These are phyloP conservation scores for Plasmodium adleri DNA, from an alignment of 169 alveolate species.

Conservation along the genomic window DNA sequence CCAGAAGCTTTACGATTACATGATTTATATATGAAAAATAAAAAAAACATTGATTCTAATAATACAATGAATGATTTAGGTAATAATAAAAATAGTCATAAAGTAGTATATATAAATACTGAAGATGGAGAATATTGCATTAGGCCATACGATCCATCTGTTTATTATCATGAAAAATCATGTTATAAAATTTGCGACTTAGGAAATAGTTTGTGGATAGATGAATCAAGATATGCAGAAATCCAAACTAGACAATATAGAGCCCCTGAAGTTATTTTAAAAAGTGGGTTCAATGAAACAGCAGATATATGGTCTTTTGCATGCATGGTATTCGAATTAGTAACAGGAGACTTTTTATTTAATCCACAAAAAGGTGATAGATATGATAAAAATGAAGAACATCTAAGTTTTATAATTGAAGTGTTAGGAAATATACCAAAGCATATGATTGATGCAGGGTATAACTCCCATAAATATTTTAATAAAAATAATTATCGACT, in stretches of 20 bases:
- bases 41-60: constrained; percentile 13
- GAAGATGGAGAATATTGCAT: constrained; percentile 78
- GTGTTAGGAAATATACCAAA: constrained; percentile 94
- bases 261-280: constrained; percentile 98
- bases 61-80: constrained; percentile 5
- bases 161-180: constrained; percentile 85
- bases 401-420: constrained; percentile 89
- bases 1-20: constrained; percentile 64
- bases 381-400: constrained; percentile 82
- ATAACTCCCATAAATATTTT: constrained; percentile 77
- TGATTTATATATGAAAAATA: constrained; percentile 28
- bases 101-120: constrained; percentile 79
- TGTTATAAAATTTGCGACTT: constrained; percentile 96
- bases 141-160: constrained; percentile 80
- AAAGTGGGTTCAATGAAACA: constrained; percentile 94
- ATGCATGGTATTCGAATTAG: constrained; percentile 97
- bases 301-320: constrained; percentile 99
- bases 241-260: constrained; percentile 98
- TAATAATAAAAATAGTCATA: constrained; percentile 30
- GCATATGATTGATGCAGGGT: constrained; percentile 89
- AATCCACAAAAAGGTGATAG: constrained; percentile 95
- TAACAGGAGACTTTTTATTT: constrained; percentile 98
- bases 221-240: constrained; percentile 96
- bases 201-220: constrained; percentile 99
- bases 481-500: constrained; percentile 38